A percentile compares a stretch with the other conserved stretches of the same genome.
Conservation (phyloP, 371 early-diverging fungal genomes). For the Circinella umbellata region DNA sequence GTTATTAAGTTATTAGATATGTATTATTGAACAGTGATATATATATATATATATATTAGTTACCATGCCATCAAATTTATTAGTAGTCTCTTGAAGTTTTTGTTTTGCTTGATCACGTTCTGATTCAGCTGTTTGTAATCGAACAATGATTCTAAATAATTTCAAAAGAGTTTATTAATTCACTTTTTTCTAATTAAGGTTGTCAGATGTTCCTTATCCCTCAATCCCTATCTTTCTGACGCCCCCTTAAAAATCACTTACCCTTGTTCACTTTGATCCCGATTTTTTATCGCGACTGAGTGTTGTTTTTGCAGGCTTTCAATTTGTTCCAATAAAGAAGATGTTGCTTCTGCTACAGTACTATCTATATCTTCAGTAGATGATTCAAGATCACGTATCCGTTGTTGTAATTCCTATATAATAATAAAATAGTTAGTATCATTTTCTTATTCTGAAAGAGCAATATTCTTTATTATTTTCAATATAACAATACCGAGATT, state of each 20-base stretch:
- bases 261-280: conserved; percentile 73
- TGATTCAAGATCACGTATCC: conserved; percentile 63
- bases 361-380: conserved; percentile 62
- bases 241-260: background rate
- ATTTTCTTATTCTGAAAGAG: background rate
- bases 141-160: conserved; percentile 40
- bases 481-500: conserved; percentile 36
- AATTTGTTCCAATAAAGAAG: conserved; percentile 72
- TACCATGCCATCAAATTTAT: conserved; percentile 30
- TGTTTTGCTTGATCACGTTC: conserved; percentile 40
- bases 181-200: too few relatives aligned
- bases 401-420: conserved; percentile 53
- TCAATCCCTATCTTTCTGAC: too few relatives aligned
- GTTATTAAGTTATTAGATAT: too few relatives aligned
- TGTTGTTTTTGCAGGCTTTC: conserved; percentile 74
- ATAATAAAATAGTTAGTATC: background rate
- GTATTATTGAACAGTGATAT: too few relatives aligned
- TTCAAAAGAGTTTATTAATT: background rate
- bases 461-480: too few relatives aligned
- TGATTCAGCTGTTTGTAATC: conserved; percentile 52
- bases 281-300: conserved; percentile 54
- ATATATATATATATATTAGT: background rate
- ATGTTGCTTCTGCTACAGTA: conserved; percentile 58
- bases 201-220: too few relatives aligned
- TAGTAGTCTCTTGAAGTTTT: conserved; percentile 29